Evolutionary conservation across 441 rosid species (phyloP).

Genomic region (Erodium texanum): DNA sequence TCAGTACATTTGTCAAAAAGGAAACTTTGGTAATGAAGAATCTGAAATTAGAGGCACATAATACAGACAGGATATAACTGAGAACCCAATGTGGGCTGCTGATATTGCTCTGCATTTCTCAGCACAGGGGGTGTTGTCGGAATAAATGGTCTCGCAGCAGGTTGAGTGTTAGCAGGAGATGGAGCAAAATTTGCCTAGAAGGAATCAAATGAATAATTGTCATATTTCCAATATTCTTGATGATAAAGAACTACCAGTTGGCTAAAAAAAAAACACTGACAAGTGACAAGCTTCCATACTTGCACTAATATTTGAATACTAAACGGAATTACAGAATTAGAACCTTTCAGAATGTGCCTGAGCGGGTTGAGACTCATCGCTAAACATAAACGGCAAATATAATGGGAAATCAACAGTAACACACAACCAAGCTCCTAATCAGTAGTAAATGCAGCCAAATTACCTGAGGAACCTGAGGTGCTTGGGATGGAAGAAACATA

Average conservation of each 20-base stretch:
- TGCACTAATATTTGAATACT: background rate
- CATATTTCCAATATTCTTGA: background rate
- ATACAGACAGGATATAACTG: conserved; percentile 75
- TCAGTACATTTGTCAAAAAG: conserved; percentile 8
- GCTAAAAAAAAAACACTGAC: too few relatives aligned
- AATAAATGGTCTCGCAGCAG: conserved; percentile 58
- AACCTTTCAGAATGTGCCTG: background rate
- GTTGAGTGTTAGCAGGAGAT: conserved; percentile 44
- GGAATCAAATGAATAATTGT: conserved; percentile 15
- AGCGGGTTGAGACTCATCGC: background rate
- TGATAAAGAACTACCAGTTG: too few relatives aligned
- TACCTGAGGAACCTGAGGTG: conserved; percentile 57
- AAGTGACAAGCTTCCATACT: background rate
- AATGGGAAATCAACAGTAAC: background rate
- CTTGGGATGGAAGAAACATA: conserved; percentile 52
- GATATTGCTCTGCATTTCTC: conserved; percentile 77
- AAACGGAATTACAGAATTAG: background rate
- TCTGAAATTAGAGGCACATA: conserved; percentile 8
- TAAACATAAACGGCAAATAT: background rate
- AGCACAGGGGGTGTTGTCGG: conserved; percentile 74
- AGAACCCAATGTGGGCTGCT: conserved; percentile 71
- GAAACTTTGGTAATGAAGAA: conserved; percentile 7
- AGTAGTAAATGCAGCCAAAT: too few relatives aligned
- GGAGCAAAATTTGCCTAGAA: conserved; percentile 54
- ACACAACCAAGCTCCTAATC: background rate